phyloP scores from a whole-genome alignment of 2,329 filamentous ascomycete genomes.

The Huntiella abstrusa region DNA sequence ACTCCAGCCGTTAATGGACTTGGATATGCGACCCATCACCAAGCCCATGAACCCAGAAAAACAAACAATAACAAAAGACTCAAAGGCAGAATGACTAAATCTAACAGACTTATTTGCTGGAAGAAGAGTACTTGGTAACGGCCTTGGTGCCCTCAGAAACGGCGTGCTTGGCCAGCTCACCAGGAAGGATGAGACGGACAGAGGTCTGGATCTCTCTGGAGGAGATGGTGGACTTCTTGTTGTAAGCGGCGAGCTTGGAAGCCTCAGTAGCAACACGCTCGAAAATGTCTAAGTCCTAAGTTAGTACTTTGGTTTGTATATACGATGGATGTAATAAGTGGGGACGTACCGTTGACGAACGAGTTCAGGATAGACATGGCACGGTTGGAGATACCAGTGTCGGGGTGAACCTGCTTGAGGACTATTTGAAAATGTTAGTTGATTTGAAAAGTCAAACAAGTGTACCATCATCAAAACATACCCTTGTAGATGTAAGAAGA shows the following conservation, averaged over 20 bases:
- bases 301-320: conserved; percentile 13
- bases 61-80: conserved; percentile 37
- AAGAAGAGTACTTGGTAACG: conserved; percentile 99
- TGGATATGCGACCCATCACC: conserved; percentile 31
- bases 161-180: conserved; percentile 98
- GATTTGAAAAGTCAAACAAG: conserved; percentile 2
- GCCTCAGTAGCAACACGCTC: conserved; percentile 98
- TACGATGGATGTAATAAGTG: neutral
- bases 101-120: conserved; percentile 64
- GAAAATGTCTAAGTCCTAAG: conserved; percentile 61
- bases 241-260: conserved; percentile 97
- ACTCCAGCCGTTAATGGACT: conserved; percentile 15
- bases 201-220: conserved; percentile 98
- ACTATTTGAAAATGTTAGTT: conserved; percentile 33
- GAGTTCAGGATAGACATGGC: conserved; percentile 99
- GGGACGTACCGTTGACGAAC: conserved; percentile 82
- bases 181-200: conserved; percentile 90
- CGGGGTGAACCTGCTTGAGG: conserved; percentile 98
- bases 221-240: conserved; percentile 99
- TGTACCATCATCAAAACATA: conserved; percentile 22
- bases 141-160: conserved; percentile 99
- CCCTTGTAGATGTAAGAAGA: conserved; percentile 99
- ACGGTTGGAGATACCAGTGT: conserved; percentile 99
- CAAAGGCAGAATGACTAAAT: conserved; percentile 17
- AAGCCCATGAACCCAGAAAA: conserved; percentile 33